phyloP scores from a whole-genome alignment of 257 asterid species.

The Haberlea rhodopensis region DNA sequence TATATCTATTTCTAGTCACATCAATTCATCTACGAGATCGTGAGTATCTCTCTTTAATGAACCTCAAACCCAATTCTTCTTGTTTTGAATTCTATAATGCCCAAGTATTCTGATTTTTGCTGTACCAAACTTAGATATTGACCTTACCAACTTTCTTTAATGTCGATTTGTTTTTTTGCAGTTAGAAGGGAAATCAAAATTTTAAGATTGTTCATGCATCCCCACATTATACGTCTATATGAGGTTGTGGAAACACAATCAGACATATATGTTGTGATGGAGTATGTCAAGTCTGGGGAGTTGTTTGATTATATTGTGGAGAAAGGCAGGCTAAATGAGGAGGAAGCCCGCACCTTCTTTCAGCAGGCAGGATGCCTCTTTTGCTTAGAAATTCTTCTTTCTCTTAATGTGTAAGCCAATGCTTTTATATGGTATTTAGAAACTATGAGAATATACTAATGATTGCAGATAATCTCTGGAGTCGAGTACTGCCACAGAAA shows the following conservation, averaged over 20 bases:
- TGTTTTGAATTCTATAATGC: conserved; percentile 2
- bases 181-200: conserved; percentile 86
- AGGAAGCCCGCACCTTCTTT: conserved; percentile 80
- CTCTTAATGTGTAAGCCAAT: neutral
- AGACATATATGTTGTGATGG: conserved; percentile 86
- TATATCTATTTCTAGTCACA: too few species aligned
- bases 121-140: conserved; percentile 11
- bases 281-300: conserved; percentile 84
- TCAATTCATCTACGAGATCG: too few species aligned
- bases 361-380: conserved; percentile 64
- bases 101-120: neutral
- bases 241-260: conserved; percentile 85
- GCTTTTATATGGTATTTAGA: conserved; percentile 19
- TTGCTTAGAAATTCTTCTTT: conserved; percentile 4
- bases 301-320: conserved; percentile 89
- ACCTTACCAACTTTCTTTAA: conserved; percentile 3
- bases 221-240: conserved; percentile 83
- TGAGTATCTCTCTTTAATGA: too few species aligned
- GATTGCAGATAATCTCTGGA: conserved; percentile 87
- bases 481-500: conserved; percentile 99
- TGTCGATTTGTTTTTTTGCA: conserved; percentile 34
- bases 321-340: conserved; percentile 86
- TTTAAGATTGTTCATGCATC: conserved; percentile 83
- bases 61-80: too few species aligned
- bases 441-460: conserved; percentile 23